phyloP scores from a whole-genome alignment of 1,139 yeast species.

The Suhomyces wounanorum region DNA sequence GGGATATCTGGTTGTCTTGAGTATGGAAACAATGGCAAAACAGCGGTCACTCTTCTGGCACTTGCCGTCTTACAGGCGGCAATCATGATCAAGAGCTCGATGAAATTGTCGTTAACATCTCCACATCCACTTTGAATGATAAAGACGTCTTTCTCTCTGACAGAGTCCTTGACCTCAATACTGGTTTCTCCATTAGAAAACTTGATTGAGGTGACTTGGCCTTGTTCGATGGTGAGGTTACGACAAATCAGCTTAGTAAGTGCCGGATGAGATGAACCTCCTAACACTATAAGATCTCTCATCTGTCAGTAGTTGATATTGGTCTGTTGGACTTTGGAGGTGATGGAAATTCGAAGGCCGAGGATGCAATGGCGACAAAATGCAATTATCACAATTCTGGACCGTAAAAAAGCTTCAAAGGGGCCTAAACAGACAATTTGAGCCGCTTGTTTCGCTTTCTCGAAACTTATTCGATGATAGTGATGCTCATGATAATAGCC shows the following conservation, averaged over 20 bases:
- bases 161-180: slow-evolving; percentile 78
- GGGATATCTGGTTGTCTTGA: slow-evolving; percentile 96
- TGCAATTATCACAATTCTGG: background rate
- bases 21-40: slow-evolving; percentile 91
- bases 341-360: background rate
- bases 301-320: slow-evolving; percentile 27
- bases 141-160: slow-evolving; percentile 90
- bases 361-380: background rate
- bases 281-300: slow-evolving; percentile 76
- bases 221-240: slow-evolving; percentile 61
- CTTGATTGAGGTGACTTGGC: slow-evolving; percentile 56
- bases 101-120: slow-evolving; percentile 85
- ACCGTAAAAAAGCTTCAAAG: background rate
- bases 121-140: slow-evolving; percentile 85
- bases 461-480: background rate
- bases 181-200: slow-evolving; percentile 91
- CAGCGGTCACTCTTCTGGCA: slow-evolving; percentile 91
- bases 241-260: slow-evolving; percentile 64
- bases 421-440: background rate
- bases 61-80: slow-evolving; percentile 96
- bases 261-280: slow-evolving; percentile 74
- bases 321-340: background rate
- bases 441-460: background rate
- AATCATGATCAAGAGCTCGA: slow-evolving; percentile 84
- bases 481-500: background rate